These are phyloP conservation scores for Xerocomus potaroensis DNA, from an alignment of 768 basidiomycete species.

Conservation along the genomic window DNA sequence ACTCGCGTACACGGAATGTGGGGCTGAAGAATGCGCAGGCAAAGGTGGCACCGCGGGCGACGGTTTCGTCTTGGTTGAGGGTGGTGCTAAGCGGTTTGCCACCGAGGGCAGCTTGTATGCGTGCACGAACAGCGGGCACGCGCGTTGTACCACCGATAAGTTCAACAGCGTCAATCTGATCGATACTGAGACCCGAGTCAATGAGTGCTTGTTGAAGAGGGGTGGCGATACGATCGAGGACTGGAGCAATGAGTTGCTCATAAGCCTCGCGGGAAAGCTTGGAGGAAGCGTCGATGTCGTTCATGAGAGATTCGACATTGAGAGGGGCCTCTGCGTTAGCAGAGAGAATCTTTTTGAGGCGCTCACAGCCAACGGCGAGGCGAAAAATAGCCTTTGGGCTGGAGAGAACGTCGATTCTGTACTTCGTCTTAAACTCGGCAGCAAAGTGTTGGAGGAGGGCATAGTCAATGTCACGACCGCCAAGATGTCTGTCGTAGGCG, in stretches of 20 bases:
- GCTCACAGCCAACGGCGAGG: conserved; percentile 82
- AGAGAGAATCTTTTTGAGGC: conserved; percentile 93
- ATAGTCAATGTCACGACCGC: conserved; percentile 94
- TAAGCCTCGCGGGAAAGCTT: conserved; percentile 79
- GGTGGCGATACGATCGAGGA: conserved; percentile 71
- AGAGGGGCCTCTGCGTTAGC: conserved; percentile 88
- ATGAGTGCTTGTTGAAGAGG: conserved; percentile 77
- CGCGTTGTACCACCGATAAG: conserved; percentile 93
- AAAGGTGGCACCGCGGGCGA: conserved; percentile 94
- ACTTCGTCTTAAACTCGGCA: conserved; percentile 89
- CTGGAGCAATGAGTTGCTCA: conserved; percentile 69
- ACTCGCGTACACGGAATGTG: conserved; percentile 96
- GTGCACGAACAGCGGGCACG: conserved; percentile 84
- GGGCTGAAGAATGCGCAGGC: conserved; percentile 96
- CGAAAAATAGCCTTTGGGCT: conserved; percentile 94
- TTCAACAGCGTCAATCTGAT: conserved; percentile 88
- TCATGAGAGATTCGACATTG: conserved; percentile 95
- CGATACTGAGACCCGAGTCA: conserved; percentile 75
- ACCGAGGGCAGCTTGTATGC: conserved; percentile 79
- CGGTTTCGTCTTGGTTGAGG: conserved; percentile 96
- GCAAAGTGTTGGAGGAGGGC: conserved; percentile 88
- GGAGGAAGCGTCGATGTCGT: conserved; percentile 89
- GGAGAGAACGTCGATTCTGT: conserved; percentile 93
- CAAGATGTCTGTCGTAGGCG: conserved; percentile 90
- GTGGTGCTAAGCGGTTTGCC: conserved; percentile 86